Percentiles rank a stretch among this genome's conserved stretches.
Evolutionary conservation across 1,284 basidiomycete genomes (phyloP).

Genomic region (Coniferiporia weirii): DNA sequence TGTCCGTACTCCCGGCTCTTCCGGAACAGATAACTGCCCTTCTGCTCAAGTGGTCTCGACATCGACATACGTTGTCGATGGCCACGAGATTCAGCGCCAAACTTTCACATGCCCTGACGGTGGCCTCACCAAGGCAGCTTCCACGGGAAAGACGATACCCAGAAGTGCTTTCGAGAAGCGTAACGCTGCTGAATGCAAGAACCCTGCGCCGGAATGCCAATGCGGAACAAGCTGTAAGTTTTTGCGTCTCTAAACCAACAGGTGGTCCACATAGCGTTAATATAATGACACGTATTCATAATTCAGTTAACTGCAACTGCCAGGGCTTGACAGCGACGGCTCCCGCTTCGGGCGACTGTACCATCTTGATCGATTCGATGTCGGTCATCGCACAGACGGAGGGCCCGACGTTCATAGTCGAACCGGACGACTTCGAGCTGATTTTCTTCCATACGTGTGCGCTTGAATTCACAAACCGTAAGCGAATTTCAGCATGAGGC

Average conservation of each 20-base stretch:
- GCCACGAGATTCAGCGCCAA: constrained; percentile 4
- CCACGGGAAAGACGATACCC: neutral
- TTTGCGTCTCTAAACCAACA: neutral
- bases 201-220: constrained; percentile 16
- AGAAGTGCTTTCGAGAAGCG: constrained; percentile 9
- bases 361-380: constrained; percentile 3
- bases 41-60: constrained; percentile 12
- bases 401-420: constrained; percentile 27
- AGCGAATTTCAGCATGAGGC: neutral
- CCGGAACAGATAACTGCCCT: constrained; percentile 16
- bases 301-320: constrained; percentile 19
- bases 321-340: constrained; percentile 20
- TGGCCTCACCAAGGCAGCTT: neutral
- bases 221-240: constrained; percentile 24
- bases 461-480: constrained; percentile 26
- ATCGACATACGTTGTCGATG: constrained; percentile 4
- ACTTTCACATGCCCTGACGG: constrained; percentile 15
- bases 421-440: constrained; percentile 23
- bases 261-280: neutral
- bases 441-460: constrained; percentile 29
- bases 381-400: constrained; percentile 23
- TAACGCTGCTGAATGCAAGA: constrained; percentile 16
- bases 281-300: neutral
- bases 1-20: constrained; percentile 5
- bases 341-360: constrained; percentile 26